Base-by-base conservation (phyloP, 2,329 filamentous ascomycete species). In the Neurospora sp. region DNA sequence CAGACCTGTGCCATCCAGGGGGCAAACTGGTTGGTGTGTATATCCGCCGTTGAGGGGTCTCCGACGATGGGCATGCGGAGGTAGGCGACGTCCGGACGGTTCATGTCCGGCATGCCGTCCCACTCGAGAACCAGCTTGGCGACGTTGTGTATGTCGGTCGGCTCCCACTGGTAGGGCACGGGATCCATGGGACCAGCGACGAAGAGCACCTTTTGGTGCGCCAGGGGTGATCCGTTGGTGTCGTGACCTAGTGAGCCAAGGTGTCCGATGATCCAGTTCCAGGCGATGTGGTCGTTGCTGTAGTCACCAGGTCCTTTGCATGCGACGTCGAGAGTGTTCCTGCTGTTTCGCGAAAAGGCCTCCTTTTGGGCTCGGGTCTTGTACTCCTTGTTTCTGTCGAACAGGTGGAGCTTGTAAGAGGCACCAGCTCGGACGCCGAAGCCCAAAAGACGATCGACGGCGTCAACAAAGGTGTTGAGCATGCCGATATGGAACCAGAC, bases 81-180 rank as follows among this genome's bases (percentile, higher is more conserved):
- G 57, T 75, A 76, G 19, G 75, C 75, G 37, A 75, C 67, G 37
- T 76, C 75, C 4, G 70, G 73, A 4, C 75, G 74, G 39, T 71
- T 41, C 69, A 73, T 62, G 28, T 36, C 19, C 6, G 33, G 19
- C 33, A 11, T 57, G 3, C 71, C 19, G 12, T 66, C n/a, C 74
- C 71, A 74, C n/a, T 69, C 40, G 11, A 75, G 69, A 8, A 38
- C 8, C 1, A 75, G 23, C 37, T 72, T 69, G 33, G 72, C 19
- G 52, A 73, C 67, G 10, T 68, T 66, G 67, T 73, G 69, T 0
- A 67, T 62, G 1, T 28, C 17, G 1, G 39, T 17, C 2, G 73
- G 73, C 69, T 72, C 69, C 72, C 70, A 72, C 1, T 11, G 40
- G 67, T 69, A 72, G 3, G 74, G 74, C 12, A 73, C 38, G 0